Conservation (phyloP, 306 rosid species). For the Acacia confusa region DNA sequence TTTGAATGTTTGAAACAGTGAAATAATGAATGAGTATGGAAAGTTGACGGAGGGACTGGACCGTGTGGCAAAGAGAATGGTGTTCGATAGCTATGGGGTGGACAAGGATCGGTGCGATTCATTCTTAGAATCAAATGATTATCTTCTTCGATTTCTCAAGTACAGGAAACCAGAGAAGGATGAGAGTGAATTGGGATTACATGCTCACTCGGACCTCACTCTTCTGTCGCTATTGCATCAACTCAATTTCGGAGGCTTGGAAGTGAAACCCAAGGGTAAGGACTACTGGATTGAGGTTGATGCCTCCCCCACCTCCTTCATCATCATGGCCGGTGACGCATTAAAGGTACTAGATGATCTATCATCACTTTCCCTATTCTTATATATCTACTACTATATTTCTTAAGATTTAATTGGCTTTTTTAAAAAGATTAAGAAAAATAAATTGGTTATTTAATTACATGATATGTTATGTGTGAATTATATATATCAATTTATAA, state of each 20-base stretch:
- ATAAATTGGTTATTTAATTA: too few relatives aligned
- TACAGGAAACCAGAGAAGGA: constrained; percentile 25
- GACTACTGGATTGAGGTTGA: constrained; percentile 29
- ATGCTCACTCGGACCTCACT: constrained; percentile 39
- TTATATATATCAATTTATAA: too few relatives aligned
- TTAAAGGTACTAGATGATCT: not conserved
- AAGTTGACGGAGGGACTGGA: constrained; percentile 34
- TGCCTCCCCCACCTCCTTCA: constrained; percentile 28
- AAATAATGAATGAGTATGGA: constrained; percentile 21
- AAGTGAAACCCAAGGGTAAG: constrained; percentile 37
- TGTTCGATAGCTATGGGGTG: constrained; percentile 49
- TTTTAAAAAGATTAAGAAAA: too few relatives aligned
- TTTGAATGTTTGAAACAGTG: constrained; percentile 9
- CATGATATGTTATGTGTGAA: too few relatives aligned
- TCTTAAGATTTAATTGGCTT: too few relatives aligned
- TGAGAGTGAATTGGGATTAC: constrained; percentile 32
- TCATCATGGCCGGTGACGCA: constrained; percentile 48
- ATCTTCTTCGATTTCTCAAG: constrained; percentile 35
- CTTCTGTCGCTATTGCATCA: constrained; percentile 33
- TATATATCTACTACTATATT: too few relatives aligned
- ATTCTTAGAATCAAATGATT: constrained; percentile 28
- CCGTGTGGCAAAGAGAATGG: constrained; percentile 32
- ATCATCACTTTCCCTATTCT: too few relatives aligned
- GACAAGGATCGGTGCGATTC: constrained; percentile 19
- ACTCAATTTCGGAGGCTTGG: constrained; percentile 36